phyloP scores from a whole-genome alignment of 441 rosid genomes.

The Manihot esculenta region DNA sequence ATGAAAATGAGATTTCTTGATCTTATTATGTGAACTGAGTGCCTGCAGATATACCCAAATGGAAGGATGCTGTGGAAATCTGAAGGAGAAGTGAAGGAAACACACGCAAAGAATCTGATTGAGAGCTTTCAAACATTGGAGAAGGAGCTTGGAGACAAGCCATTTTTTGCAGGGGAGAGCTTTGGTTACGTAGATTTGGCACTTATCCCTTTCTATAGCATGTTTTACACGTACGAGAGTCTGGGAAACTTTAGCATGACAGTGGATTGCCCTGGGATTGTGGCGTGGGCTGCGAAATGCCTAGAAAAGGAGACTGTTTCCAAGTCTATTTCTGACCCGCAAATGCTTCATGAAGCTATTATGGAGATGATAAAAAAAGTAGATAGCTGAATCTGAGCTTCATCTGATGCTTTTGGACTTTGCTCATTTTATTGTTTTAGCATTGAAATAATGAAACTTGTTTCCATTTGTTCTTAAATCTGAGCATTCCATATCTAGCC shows the following conservation, averaged over 20 bases:
- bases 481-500: neutral
- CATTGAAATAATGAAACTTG: too few species aligned
- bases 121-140: constrained; percentile 10
- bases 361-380: neutral
- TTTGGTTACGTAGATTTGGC: constrained; percentile 16
- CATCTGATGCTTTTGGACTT: too few species aligned
- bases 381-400: neutral
- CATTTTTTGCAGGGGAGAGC: constrained; percentile 13
- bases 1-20: too few species aligned
- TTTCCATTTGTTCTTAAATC: neutral
- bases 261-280: constrained; percentile 7
- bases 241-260: constrained; percentile 2
- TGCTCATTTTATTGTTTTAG: too few species aligned
- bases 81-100: constrained; percentile 15
- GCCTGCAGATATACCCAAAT: constrained; percentile 9
- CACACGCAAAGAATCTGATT: constrained; percentile 1
- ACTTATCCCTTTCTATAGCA: neutral
- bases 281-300: constrained; percentile 17
- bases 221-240: neutral
- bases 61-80: constrained; percentile 9
- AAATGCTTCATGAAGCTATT: neutral
- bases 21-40: neutral
- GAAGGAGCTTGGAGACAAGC: constrained; percentile 11
- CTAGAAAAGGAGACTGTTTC: constrained; percentile 15
- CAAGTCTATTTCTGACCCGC: constrained; percentile 10